Evolutionary conservation across 495 filamentous ascomycete genomes (phyloP).

Genomic region (Venustampulla echinocandica): DNA sequence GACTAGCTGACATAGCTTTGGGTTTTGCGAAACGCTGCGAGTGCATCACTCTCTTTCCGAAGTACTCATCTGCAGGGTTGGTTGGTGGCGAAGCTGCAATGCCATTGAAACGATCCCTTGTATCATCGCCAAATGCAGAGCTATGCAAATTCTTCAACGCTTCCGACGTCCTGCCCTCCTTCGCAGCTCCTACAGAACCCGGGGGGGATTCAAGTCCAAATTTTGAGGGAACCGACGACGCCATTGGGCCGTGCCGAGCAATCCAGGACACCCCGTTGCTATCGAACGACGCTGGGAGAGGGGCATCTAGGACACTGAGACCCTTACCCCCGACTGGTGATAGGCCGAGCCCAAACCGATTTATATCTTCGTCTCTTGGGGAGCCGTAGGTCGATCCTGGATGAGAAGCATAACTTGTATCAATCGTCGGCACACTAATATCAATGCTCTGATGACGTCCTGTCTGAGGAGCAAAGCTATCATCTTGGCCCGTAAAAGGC

Average conservation of each 20-base stretch:
- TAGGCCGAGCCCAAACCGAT: constrained; percentile 52
- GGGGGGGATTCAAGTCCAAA: constrained; percentile 90
- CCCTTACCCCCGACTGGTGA: constrained; percentile 62
- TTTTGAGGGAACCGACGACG: constrained; percentile 84
- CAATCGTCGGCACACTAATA: constrained; percentile 60
- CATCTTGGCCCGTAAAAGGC: constrained; percentile 28
- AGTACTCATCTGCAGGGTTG: constrained; percentile 48
- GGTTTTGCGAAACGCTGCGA: constrained; percentile 71
- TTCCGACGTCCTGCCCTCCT: constrained; percentile 56
- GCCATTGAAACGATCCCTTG: constrained; percentile 38
- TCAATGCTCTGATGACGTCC: constrained; percentile 39
- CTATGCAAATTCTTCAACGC: constrained; percentile 73
- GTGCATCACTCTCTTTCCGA: constrained; percentile 69
- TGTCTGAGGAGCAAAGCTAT: constrained; percentile 37
- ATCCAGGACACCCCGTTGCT: constrained; percentile 90
- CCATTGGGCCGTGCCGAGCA: constrained; percentile 82
- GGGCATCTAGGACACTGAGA: constrained; percentile 84
- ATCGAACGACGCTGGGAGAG: constrained; percentile 91
- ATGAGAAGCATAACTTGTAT: constrained; percentile 69
- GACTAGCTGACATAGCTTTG: constrained; percentile 71
- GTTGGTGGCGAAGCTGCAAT: constrained; percentile 58
- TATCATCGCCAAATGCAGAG: constrained; percentile 71
- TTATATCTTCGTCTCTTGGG: constrained; percentile 62
- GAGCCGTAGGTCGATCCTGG: constrained; percentile 78
- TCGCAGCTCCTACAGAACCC: constrained; percentile 50